phyloP scores from a whole-genome alignment of 345 rosid genomes.

The Geranium rotundifolium region DNA sequence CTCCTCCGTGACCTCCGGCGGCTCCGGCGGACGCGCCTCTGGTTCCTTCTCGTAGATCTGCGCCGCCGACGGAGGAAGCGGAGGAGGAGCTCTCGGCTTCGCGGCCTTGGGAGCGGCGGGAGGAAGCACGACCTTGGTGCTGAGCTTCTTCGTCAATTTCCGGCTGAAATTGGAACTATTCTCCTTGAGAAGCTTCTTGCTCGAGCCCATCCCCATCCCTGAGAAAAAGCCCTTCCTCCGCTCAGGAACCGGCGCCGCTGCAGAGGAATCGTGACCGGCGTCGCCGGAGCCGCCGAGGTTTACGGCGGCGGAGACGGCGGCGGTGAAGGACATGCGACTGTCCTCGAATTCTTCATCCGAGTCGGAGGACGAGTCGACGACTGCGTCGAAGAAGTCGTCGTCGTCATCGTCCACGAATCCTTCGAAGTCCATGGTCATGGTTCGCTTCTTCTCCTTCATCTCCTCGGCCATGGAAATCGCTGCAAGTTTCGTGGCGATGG shows the following conservation, averaged over 20 bases:
- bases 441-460: constrained; percentile 42
- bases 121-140: background rate
- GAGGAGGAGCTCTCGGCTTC: background rate
- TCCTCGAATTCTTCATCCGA: constrained; percentile 68
- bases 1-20: constrained; percentile 19
- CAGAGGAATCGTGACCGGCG: constrained; percentile 62
- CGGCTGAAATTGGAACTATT: constrained; percentile 18
- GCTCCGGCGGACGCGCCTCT: background rate
- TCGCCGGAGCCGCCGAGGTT: background rate
- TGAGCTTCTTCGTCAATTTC: constrained; percentile 15
- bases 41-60: too few species aligned
- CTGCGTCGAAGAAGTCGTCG: constrained; percentile 54
- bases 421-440: constrained; percentile 69
- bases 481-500: background rate
- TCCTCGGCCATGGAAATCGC: constrained; percentile 3
- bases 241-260: constrained; percentile 67
- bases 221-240: constrained; percentile 58
- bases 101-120: background rate
- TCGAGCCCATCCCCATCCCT: constrained; percentile 60
- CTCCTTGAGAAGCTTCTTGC: constrained; percentile 28
- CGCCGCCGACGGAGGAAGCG: background rate
- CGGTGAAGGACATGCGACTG: constrained; percentile 53
- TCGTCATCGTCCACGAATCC: constrained; percentile 45
- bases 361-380: constrained; percentile 53
- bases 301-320: constrained; percentile 30